A percentile compares a stretch with the other conserved stretches of the same genome.
These are phyloP conservation scores for Cladosporium sp. DNA, from an alignment of 2,329 filamentous ascomycete species.

Conservation along the genomic window DNA sequence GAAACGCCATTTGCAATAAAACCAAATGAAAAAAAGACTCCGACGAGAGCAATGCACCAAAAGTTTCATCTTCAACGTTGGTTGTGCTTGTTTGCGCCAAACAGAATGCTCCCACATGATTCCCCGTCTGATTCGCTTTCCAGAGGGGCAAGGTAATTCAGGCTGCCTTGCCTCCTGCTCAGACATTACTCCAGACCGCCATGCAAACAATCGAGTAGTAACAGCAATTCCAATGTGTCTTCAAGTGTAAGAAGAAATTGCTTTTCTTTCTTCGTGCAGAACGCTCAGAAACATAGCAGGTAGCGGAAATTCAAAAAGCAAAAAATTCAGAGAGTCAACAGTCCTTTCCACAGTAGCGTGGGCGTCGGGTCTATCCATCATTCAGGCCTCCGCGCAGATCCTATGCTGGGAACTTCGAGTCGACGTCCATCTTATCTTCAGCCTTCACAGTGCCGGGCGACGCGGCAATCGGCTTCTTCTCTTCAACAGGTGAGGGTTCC, in stretches of 20 bases:
- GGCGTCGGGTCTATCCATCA: neutral
- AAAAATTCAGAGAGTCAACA: neutral
- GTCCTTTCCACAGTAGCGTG: neutral
- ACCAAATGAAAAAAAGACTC: neutral
- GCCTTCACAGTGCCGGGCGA: slow-evolving; percentile 3
- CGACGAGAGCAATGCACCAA: neutral
- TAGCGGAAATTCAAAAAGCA: neutral
- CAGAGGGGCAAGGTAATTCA: neutral
- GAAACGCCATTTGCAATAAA: neutral
- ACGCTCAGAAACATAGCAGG: neutral
- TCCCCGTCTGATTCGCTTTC: neutral
- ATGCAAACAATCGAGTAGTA: neutral
- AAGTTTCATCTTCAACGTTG: neutral
- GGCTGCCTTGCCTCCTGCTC: neutral
- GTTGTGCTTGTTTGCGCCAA: neutral
- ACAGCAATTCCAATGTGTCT: neutral
- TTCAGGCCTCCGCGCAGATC: neutral
- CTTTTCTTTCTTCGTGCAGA: slow-evolving; percentile 9
- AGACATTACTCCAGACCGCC: slow-evolving; percentile 2
- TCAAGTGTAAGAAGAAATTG: neutral
- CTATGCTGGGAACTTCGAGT: slow-evolving; percentile 12
- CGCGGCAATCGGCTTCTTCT: neutral
- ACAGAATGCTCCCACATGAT: neutral
- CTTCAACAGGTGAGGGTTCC: slow-evolving; percentile 7
- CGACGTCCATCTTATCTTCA: slow-evolving; percentile 18